phyloP scores from a whole-genome alignment of 257 asterid species.

The Plantago major region DNA sequence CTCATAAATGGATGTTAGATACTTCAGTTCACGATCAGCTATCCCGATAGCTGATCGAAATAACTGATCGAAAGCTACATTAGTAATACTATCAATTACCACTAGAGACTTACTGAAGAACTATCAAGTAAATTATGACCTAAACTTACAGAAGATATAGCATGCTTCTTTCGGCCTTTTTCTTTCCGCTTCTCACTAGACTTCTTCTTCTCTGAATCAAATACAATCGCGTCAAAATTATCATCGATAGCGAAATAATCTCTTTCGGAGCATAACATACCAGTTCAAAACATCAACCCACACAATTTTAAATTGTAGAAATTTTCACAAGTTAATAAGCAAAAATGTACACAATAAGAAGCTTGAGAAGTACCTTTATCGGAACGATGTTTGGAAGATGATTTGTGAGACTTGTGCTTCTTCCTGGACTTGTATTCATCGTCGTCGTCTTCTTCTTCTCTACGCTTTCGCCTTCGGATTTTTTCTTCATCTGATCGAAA shows the following conservation, averaged over 20 bases:
- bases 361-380: conserved; percentile 33
- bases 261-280: neutral
- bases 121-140: neutral
- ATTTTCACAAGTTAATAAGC: too few relatives aligned
- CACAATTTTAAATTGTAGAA: neutral
- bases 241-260: neutral
- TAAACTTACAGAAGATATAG: conserved; percentile 46
- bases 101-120: neutral
- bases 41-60: too few relatives aligned
- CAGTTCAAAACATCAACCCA: neutral
- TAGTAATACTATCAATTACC: neutral
- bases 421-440: conserved; percentile 34
- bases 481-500: conserved; percentile 37
- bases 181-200: conserved; percentile 53
- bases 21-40: too few relatives aligned
- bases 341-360: neutral
- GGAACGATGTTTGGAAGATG: conserved; percentile 40
- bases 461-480: conserved; percentile 30
- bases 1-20: too few relatives aligned
- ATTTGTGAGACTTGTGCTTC: conserved; percentile 42
- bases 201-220: conserved; percentile 58
- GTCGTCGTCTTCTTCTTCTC: conserved; percentile 40
- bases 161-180: conserved; percentile 45
- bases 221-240: conserved; percentile 12
- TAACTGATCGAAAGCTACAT: too few relatives aligned